These are phyloP conservation scores for Chaetomium sp. DNA, from an alignment of 2,329 filamentous ascomycete species.

Conservation along the genomic window DNA sequence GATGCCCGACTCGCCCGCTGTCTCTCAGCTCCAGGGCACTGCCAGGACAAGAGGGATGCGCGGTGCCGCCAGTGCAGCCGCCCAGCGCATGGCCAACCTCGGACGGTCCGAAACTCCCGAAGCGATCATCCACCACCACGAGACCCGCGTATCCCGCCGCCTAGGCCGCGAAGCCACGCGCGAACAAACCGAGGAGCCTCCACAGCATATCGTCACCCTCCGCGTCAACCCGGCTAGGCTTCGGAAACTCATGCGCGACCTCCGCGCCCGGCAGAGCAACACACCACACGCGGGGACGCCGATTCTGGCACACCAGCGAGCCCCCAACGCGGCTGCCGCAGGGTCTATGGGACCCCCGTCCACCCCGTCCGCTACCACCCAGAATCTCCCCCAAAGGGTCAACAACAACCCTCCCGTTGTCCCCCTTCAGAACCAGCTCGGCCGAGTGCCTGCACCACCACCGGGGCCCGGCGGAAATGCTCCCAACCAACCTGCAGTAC, in stretches of 20 bases:
- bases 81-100: conserved; percentile 77
- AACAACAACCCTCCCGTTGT: conserved; percentile 17
- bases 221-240: conserved; percentile 67
- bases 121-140: conserved; percentile 59
- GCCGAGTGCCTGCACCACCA: conserved; percentile 61
- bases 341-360: conserved; percentile 50
- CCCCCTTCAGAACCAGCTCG: conserved; percentile 50
- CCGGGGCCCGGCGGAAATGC: conserved; percentile 8
- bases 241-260: conserved; percentile 51
- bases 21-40: conserved; percentile 68
- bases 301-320: conserved; percentile 38
- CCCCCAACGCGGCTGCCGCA: conserved; percentile 36
- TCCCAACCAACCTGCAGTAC: conserved; percentile 46
- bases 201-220: conserved; percentile 67
- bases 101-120: conserved; percentile 89
- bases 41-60: conserved; percentile 79
- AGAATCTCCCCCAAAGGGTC: conserved; percentile 24
- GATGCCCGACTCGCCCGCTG: conserved; percentile 74
- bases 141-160: conserved; percentile 61
- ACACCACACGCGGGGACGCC: conserved; percentile 9
- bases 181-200: conserved; percentile 73
- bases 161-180: conserved; percentile 55
- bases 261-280: conserved; percentile 16
- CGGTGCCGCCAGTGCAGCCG: conserved; percentile 77
- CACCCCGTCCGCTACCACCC: conserved; percentile 30